phyloP scores from a whole-genome alignment of 139 green algal genomes.

The Eudorina sp. region DNA sequence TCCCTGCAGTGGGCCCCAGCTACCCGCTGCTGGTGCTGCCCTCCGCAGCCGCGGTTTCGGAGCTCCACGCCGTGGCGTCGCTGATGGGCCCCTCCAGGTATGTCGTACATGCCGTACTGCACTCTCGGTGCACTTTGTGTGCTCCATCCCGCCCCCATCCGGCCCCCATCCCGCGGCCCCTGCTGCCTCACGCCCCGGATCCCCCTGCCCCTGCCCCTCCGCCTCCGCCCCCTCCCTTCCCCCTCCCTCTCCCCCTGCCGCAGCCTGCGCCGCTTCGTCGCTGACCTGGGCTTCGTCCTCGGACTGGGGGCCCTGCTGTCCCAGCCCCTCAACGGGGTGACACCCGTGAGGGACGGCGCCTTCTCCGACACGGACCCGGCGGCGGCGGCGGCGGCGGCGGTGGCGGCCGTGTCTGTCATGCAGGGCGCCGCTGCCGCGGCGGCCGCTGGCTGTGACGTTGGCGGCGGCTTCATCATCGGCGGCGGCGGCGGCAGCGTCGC shows the following conservation, averaged over 20 bases:
- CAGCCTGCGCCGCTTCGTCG: constrained; percentile 24
- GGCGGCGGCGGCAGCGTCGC: too few species aligned
- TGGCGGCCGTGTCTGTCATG: too few species aligned
- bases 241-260: background rate
- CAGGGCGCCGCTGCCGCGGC: too few species aligned
- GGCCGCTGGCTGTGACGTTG: too few species aligned
- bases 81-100: constrained; percentile 29
- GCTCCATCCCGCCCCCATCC: too few species aligned
- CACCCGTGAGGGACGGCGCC: background rate
- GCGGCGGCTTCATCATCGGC: too few species aligned
- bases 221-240: background rate
- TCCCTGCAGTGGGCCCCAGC: background rate
- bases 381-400: background rate
- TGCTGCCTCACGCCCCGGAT: too few species aligned
- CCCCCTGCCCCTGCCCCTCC: background rate
- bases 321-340: constrained; percentile 11
- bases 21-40: constrained; percentile 45
- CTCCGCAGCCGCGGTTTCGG: background rate
- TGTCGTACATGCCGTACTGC: background rate
- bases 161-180: too few species aligned
- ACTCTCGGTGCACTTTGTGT: too few species aligned
- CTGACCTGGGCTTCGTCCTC: constrained; percentile 7
- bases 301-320: background rate
- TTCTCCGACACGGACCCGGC: background rate
- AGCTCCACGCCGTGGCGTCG: constrained; percentile 4